phyloP scores from a whole-genome alignment of 495 filamentous ascomycete species.

The Penicillium daleae region DNA sequence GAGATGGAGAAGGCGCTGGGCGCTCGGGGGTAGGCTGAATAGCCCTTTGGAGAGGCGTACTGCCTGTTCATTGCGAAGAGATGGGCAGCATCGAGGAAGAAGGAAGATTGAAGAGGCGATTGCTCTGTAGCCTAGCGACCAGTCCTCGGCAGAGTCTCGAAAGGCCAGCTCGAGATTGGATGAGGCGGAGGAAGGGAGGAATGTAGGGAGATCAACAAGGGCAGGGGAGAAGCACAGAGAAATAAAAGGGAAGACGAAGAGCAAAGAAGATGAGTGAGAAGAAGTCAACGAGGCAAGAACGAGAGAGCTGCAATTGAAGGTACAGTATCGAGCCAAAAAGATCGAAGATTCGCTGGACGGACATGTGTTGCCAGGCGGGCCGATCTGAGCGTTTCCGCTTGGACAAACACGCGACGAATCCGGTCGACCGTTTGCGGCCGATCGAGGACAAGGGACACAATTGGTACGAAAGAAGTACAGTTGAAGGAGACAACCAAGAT shows the following conservation, averaged over 20 bases:
- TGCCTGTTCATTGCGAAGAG: slow-evolving; percentile 57
- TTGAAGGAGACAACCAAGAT: too few relatives aligned
- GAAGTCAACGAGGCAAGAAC: too few relatives aligned
- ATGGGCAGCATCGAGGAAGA: slow-evolving; percentile 33
- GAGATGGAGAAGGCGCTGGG: slow-evolving; percentile 80
- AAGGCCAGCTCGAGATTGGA: slow-evolving; percentile 14
- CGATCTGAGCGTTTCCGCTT: not conserved
- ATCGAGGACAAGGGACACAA: not conserved
- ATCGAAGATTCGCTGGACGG: not conserved
- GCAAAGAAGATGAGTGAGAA: slow-evolving; percentile 9
- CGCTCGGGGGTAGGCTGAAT: slow-evolving; percentile 64
- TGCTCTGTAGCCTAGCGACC: slow-evolving; percentile 3
- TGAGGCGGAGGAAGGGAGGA: slow-evolving; percentile 3
- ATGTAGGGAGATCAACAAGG: not conserved
- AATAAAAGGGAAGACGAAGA: slow-evolving; percentile 7
- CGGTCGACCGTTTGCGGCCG: slow-evolving; percentile 34
- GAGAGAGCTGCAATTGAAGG: slow-evolving; percentile 2
- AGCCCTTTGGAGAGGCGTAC: slow-evolving; percentile 77
- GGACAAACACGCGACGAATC: slow-evolving; percentile 23
- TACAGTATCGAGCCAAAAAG: not conserved
- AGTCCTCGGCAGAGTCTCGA: slow-evolving; percentile 9
- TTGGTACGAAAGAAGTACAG: too few relatives aligned
- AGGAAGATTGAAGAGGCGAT: slow-evolving; percentile 10
- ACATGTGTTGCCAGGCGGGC: not conserved
- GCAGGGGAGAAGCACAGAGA: not conserved